phyloP scores from a whole-genome alignment of 2,329 filamentous ascomycete species.

The Aspergillus caelatus region DNA sequence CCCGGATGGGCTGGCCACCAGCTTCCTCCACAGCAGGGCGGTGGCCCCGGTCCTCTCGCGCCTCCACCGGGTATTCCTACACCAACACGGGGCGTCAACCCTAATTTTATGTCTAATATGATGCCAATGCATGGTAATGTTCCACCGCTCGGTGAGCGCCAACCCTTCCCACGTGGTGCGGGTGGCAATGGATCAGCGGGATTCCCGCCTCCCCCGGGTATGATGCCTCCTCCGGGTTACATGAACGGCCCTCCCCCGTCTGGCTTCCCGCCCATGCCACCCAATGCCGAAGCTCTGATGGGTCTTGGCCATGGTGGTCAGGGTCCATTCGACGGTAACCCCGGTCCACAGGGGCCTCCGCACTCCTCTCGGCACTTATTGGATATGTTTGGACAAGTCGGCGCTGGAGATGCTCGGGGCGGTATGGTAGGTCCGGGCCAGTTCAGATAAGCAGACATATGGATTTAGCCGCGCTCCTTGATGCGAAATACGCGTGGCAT shows the following conservation, averaged over 20 bases:
- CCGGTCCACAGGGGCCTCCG: constrained; percentile 40
- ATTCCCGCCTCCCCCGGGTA: constrained; percentile 44
- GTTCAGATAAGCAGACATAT: constrained; percentile 30
- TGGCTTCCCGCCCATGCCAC: constrained; percentile 44
- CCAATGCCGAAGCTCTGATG: constrained; percentile 42
- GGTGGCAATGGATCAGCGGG: constrained; percentile 30
- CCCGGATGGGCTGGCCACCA: constrained; percentile 43
- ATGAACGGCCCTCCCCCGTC: constrained; percentile 45
- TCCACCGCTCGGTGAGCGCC: constrained; percentile 39
- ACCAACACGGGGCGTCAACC: constrained; percentile 40
- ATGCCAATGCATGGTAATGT: constrained; percentile 40
- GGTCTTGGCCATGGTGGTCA: constrained; percentile 38
- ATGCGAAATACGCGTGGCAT: neutral
- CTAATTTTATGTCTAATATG: constrained; percentile 39
- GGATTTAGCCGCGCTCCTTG: neutral
- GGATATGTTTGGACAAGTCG: constrained; percentile 47
- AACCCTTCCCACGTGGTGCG: constrained; percentile 40
- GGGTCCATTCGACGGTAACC: constrained; percentile 38
- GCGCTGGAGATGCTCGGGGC: constrained; percentile 37
- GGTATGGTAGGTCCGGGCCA: constrained; percentile 42
- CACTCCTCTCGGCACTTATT: constrained; percentile 45
- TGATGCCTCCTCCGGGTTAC: constrained; percentile 50
- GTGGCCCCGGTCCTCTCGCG: constrained; percentile 35
- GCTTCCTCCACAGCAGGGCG: constrained; percentile 38
- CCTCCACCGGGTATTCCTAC: constrained; percentile 44